Percentiles rank a stretch among this genome's conserved stretches.
Conservation (phyloP, 2,329 filamentous ascomycete species). For the Dothistroma pini region DNA sequence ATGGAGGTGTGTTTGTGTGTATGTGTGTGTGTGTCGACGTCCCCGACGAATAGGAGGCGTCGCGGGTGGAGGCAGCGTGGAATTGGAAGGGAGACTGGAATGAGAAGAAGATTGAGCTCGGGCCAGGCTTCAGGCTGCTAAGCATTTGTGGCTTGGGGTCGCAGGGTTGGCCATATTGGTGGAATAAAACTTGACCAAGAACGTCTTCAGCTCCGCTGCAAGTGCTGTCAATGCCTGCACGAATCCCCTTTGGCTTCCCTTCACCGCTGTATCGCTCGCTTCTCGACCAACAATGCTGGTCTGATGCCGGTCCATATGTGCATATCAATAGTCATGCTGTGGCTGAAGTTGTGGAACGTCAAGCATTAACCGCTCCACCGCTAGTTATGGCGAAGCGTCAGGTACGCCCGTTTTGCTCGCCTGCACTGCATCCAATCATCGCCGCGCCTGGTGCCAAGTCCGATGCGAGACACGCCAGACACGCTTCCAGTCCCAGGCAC, state of each 20-base stretch:
- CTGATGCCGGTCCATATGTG: not conserved
- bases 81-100: not conserved
- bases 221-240: not conserved
- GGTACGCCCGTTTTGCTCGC: not conserved
- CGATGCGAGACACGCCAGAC: not conserved
- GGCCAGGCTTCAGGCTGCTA: not conserved
- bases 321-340: not conserved
- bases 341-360: not conserved
- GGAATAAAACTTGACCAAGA: not conserved
- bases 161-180: not conserved
- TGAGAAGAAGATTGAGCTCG: not conserved
- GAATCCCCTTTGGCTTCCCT: not conserved
- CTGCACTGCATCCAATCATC: not conserved
- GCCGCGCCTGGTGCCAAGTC: not conserved
- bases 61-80: not conserved
- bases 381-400: slow-evolving; percentile 3
- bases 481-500: too few species aligned
- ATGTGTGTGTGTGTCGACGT: not conserved
- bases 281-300: not conserved
- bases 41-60: not conserved
- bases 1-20: not conserved
- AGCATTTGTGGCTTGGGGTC: not conserved
- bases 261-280: not conserved
- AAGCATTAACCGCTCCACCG: not conserved
- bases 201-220: not conserved